These are phyloP conservation scores for Fonsecaea erecta DNA, from an alignment of 2,329 filamentous ascomycete species.

Conservation along the genomic window DNA sequence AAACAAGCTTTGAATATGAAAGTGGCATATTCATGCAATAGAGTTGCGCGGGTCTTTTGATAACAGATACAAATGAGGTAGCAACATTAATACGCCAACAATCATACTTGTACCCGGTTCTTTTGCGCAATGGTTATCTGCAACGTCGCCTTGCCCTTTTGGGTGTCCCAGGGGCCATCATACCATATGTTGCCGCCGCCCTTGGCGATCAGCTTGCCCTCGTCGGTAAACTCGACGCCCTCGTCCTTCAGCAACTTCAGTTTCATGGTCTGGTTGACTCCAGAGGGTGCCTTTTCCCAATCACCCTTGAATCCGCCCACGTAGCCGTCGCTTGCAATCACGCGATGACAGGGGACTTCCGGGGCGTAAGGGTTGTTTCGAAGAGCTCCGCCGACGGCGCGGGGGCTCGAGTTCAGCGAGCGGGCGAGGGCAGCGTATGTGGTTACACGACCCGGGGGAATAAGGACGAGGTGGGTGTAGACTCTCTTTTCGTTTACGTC, in stretches of 20 bases:
- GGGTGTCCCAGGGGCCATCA: conserved; percentile 30
- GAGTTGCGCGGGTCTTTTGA: conserved; percentile 21
- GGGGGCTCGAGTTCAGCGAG: conserved; percentile 44
- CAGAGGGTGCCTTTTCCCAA: conserved; percentile 53
- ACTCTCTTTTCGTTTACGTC: conserved; percentile 47
- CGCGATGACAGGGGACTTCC: conserved; percentile 49
- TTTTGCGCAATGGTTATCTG: conserved; percentile 4
- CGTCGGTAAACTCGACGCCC: conserved; percentile 43
- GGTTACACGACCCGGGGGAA: conserved; percentile 74
- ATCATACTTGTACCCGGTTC: background rate
- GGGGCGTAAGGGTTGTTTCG: conserved; percentile 51
- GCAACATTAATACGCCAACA: conserved; percentile 15
- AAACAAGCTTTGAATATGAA: conserved; percentile 24
- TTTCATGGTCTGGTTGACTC: conserved; percentile 50
- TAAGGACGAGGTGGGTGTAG: conserved; percentile 74
- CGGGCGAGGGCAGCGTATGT: conserved; percentile 76
- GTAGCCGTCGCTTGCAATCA: conserved; percentile 39
- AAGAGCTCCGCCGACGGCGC: conserved; percentile 49
- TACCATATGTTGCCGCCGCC: conserved; percentile 26
- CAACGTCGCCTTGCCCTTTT: conserved; percentile 4
- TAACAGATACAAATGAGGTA: conserved; percentile 5
- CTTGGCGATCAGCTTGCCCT: conserved; percentile 36
- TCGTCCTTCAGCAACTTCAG: conserved; percentile 42
- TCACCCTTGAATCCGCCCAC: conserved; percentile 56
- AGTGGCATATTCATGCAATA: conserved; percentile 25